phyloP scores from a whole-genome alignment of 306 rosid genomes.

The Astragalus membranaceus region DNA sequence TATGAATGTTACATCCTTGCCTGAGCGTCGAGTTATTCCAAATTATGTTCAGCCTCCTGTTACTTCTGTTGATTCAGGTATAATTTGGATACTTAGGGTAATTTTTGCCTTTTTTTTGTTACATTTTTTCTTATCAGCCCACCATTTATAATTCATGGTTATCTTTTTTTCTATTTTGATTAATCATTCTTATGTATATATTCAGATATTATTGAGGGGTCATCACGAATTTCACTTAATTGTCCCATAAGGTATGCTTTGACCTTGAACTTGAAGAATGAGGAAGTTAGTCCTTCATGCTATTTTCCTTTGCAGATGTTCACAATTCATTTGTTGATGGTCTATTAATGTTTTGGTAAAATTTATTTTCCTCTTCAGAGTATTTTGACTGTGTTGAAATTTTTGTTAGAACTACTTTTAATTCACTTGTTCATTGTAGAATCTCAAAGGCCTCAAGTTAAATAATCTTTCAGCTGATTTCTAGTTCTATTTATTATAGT shows the following conservation, averaged over 20 bases:
- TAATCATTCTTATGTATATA: conserved; percentile 7
- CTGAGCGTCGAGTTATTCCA: conserved; percentile 43
- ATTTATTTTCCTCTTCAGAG: too few relatives aligned
- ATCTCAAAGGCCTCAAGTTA: background rate
- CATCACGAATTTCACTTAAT: conserved; percentile 83
- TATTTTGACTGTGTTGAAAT: too few relatives aligned
- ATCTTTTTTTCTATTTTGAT: conserved; percentile 1
- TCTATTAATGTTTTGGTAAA: too few relatives aligned
- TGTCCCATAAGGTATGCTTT: conserved; percentile 91
- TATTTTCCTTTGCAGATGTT: too few relatives aligned
- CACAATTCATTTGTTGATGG: too few relatives aligned
- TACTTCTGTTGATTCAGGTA: conserved; percentile 55
- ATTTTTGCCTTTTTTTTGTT: background rate
- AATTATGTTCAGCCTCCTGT: conserved; percentile 56
- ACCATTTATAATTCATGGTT: background rate
- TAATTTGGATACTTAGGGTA: background rate
- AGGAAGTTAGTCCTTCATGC: too few relatives aligned
- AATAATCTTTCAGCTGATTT: background rate
- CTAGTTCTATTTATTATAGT: background rate
- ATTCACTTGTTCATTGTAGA: background rate
- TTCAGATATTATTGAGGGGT: conserved; percentile 81
- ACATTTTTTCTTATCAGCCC: background rate
- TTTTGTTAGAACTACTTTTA: too few relatives aligned
- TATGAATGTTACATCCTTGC: conserved; percentile 44
- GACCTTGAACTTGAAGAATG: too few relatives aligned